A percentile compares a stretch with the other conserved stretches of the same genome.
Conservation (phyloP, 192 early-diverging fungal species). For the Coemansia biformis region DNA sequence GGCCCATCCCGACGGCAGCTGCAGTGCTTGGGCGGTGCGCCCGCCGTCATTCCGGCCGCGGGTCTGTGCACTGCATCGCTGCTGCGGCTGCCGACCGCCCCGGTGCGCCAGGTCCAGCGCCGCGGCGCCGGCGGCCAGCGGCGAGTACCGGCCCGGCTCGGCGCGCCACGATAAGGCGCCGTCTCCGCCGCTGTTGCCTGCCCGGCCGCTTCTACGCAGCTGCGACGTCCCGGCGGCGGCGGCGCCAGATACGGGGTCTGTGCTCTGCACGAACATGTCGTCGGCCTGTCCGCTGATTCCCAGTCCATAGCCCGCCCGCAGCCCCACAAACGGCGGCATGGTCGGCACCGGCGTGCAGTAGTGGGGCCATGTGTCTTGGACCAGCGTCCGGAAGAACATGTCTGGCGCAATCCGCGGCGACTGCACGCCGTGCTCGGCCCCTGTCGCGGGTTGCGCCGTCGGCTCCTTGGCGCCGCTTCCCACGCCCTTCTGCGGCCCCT, state of each 20-base stretch:
- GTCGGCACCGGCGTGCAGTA: slow-evolving; percentile 42
- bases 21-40: background rate
- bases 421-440: background rate
- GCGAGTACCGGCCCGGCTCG: background rate
- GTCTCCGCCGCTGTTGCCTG: background rate
- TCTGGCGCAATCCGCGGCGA: slow-evolving; percentile 26
- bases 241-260: too few species aligned
- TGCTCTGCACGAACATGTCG: background rate
- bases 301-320: slow-evolving; percentile 31
- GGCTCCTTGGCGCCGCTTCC: background rate
- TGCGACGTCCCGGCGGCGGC: too few species aligned
- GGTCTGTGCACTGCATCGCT: background rate
- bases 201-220: background rate
- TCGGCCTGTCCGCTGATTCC: slow-evolving; percentile 2
- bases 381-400: slow-evolving; percentile 41
- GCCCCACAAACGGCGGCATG: slow-evolving; percentile 25
- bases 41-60: background rate
- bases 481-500: background rate
- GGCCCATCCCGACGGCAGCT: slow-evolving; percentile 33
- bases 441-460: background rate
- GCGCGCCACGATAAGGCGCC: background rate
- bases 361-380: slow-evolving; percentile 48
- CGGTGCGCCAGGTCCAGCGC: too few species aligned
- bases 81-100: too few species aligned
- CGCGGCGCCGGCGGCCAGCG: too few species aligned